Conservation (phyloP, 1,284 basidiomycete species). For the Puccinia hordei region DNA sequence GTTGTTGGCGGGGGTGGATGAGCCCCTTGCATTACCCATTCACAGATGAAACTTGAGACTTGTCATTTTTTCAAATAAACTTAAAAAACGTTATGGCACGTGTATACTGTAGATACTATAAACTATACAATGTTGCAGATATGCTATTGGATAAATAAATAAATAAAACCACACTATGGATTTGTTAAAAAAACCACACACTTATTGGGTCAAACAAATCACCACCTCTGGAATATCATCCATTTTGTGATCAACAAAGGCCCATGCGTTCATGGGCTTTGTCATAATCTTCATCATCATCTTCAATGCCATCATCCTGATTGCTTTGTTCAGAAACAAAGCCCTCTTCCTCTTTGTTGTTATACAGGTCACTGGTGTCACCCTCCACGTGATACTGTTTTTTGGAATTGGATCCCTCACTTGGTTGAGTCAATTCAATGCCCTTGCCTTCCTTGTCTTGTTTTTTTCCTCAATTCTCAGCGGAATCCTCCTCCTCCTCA, state of each 20-base stretch:
- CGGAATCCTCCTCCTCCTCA: background rate
- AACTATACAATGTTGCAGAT: no score
- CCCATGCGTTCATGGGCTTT: background rate
- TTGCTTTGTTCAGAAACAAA: background rate
- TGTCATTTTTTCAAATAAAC: background rate
- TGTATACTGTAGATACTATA: background rate
- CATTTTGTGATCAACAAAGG: background rate
- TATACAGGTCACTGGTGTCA: no score
- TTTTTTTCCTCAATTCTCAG: background rate
- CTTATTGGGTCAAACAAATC: no score
- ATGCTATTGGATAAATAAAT: no score
- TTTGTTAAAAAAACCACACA: no score
- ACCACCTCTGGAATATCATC: background rate
- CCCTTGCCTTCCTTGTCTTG: background rate
- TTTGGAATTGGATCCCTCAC: background rate
- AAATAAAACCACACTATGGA: no score
- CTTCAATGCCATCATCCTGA: background rate
- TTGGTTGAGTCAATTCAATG: slow-evolving; percentile 16
- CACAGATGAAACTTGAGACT: no score
- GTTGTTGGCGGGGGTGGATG: background rate
- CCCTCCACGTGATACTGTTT: background rate
- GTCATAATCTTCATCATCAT: background rate
- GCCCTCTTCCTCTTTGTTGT: background rate
- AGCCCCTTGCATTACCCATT: no score
- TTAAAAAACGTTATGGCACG: no score